phyloP scores from a whole-genome alignment of 257 asterid genomes.

The Solanum chiquidenum region DNA sequence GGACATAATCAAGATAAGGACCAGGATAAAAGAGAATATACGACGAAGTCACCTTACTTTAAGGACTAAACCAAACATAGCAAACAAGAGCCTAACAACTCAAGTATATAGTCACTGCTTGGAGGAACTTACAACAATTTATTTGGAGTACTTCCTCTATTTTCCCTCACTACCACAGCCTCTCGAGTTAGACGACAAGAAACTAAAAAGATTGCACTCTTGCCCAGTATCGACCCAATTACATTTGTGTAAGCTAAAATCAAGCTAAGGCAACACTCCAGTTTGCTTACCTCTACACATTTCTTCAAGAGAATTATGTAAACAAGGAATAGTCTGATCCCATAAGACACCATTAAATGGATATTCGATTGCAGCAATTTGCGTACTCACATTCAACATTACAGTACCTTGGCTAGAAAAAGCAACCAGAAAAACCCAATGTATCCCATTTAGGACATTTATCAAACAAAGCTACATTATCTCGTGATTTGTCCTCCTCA shows the following conservation, averaged over 20 bases:
- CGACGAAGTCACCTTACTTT: neutral
- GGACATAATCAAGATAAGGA: neutral
- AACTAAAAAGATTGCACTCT: neutral
- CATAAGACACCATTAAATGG: neutral
- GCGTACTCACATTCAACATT: neutral
- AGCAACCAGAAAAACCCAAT: neutral
- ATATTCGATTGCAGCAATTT: neutral
- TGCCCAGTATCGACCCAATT: neutral
- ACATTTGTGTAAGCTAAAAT: neutral
- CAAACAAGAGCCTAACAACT: neutral
- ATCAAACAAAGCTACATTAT: neutral
- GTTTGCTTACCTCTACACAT: neutral
- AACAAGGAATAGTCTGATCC: neutral
- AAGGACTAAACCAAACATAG: neutral
- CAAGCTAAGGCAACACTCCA: neutral
- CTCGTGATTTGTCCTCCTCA: neutral
- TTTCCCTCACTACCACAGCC: neutral
- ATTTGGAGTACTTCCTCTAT: neutral
- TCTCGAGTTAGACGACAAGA: neutral
- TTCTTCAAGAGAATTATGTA: neutral
- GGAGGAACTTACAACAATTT: neutral
- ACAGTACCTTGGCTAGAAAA: neutral
- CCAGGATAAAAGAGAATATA: neutral
- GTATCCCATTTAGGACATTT: neutral
- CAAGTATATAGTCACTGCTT: neutral